Evolutionary conservation across 805 yeast species (phyloP), one percentile per base, ranked within the genome.

Genomic region (Sugiyamaella marilandica): DNA sequence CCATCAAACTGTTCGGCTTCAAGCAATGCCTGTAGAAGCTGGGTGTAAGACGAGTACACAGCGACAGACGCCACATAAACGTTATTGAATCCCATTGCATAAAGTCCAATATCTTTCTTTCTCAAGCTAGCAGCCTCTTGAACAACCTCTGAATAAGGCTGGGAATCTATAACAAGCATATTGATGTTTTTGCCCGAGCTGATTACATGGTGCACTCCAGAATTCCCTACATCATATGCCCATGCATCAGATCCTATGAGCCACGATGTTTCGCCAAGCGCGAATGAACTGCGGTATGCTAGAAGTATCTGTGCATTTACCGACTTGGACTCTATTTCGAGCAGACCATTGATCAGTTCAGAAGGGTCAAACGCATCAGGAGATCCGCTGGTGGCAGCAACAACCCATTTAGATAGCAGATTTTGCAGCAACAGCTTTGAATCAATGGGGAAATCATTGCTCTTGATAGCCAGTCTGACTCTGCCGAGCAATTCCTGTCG

Each of bases 61-160:
- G 97, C 97, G 51, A 90, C 90, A 16, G 96, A 88, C 7, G 97
- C 96, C 61, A 91, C 97, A 65, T 89, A 92, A 44, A 86, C 84
- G 57, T 83, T 80, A 53, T 95, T 94, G 62, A 84, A 88, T 70
- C 88, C 87, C 96, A 92, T 87, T 45, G 97, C 97, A 67, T 89
- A 92, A 45, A 92, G 74, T 51, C 97, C 98, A 58, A 91, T 82
- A 66, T 92, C 96, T 71, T 92, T 89, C 75, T 90, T 89, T 68
- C 94, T 82, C 34, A 53, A 56, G 19, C 60, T 49, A 14, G 66
- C 45, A 52, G 68, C 66, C 45, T 55, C 60, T 21, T 54, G 51
- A 9, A 55, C 52, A 65, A 72, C 67, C 2, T 74, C 69, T 57
- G 80, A 74, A 59, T 70, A 65, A 10, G 96, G 92, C 65, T 88